These are phyloP conservation scores for Pulchroboletus neoregius DNA, from an alignment of 1,284 basidiomycete genomes.

Conservation along the genomic window DNA sequence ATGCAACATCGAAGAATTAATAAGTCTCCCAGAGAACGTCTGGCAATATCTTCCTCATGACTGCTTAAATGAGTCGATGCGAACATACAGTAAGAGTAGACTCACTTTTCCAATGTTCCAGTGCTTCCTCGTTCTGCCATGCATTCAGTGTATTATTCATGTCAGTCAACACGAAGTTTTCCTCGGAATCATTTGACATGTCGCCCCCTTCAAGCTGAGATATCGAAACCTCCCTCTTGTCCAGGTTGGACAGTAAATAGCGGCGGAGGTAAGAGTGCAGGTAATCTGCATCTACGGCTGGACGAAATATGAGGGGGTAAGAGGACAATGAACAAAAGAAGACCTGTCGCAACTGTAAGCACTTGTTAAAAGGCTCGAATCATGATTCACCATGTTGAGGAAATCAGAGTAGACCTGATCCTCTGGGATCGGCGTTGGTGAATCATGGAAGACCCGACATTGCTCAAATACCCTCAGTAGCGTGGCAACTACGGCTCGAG, in stretches of 20 bases:
- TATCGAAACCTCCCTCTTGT: slow-evolving; percentile 53
- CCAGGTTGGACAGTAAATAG: slow-evolving; percentile 44
- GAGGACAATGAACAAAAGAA: slow-evolving; percentile 71
- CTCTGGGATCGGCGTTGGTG: slow-evolving; percentile 39
- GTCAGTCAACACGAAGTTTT: slow-evolving; percentile 55
- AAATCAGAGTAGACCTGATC: slow-evolving; percentile 53
- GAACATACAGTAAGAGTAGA: slow-evolving; percentile 12
- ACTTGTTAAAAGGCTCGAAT: not conserved
- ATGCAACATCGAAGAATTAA: slow-evolving; percentile 13
- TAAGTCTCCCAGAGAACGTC: slow-evolving; percentile 38
- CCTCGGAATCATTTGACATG: slow-evolving; percentile 36
- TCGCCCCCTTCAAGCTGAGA: slow-evolving; percentile 42
- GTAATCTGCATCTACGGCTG: slow-evolving; percentile 51
- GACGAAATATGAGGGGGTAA: slow-evolving; percentile 61
- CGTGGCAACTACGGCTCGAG: slow-evolving; percentile 66
- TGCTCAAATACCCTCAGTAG: slow-evolving; percentile 61
- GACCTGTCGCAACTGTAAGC: slow-evolving; percentile 45
- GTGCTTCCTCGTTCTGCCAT: slow-evolving; percentile 57
- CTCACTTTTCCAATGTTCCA: slow-evolving; percentile 76
- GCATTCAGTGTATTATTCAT: slow-evolving; percentile 53
- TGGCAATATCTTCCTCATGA: slow-evolving; percentile 39
- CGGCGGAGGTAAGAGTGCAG: slow-evolving; percentile 64
- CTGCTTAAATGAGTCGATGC: slow-evolving; percentile 21
- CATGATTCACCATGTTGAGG: slow-evolving; percentile 65
- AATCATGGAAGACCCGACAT: slow-evolving; percentile 82